Percentiles rank a stretch among this genome's conserved stretches.
These are phyloP conservation scores for Zygoascus sp. DNA, from an alignment of 1,139 yeast species.

Conservation along the genomic window DNA sequence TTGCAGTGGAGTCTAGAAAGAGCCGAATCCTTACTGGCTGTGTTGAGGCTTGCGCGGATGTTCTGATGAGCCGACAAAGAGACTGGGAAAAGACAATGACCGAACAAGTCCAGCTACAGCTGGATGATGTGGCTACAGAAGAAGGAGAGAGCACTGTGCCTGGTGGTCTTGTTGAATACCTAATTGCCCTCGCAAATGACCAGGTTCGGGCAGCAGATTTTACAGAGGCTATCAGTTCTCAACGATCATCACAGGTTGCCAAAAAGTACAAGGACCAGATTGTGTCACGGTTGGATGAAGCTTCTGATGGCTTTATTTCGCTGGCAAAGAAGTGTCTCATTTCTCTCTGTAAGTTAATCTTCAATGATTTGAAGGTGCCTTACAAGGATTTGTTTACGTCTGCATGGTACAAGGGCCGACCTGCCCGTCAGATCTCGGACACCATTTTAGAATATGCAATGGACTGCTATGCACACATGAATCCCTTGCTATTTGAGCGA, in stretches of 20 bases:
- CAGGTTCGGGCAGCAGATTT: slow-evolving; percentile 82
- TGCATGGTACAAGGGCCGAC: slow-evolving; percentile 41
- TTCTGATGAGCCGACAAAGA: slow-evolving; percentile 57
- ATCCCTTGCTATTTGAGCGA: slow-evolving; percentile 49
- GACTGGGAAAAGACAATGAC: slow-evolving; percentile 57
- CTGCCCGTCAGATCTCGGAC: slow-evolving; percentile 59
- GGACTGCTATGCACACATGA: slow-evolving; percentile 51
- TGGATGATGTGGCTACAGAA: slow-evolving; percentile 40
- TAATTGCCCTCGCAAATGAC: slow-evolving; percentile 80
- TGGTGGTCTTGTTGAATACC: slow-evolving; percentile 77
- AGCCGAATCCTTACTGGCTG: slow-evolving; percentile 82
- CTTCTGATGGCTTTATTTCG: slow-evolving; percentile 71
- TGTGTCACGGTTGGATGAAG: slow-evolving; percentile 53
- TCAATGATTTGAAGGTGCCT: slow-evolving; percentile 59
- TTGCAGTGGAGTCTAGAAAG: slow-evolving; percentile 83
- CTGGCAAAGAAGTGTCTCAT: slow-evolving; percentile 66
- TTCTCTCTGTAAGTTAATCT: slow-evolving; percentile 60
- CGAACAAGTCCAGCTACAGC: slow-evolving; percentile 51
- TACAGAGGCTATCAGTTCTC: slow-evolving; percentile 67
- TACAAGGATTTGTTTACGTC: slow-evolving; percentile 43
- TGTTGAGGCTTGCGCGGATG: slow-evolving; percentile 63
- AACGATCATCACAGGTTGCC: slow-evolving; percentile 62
- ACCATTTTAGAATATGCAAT: slow-evolving; percentile 71
- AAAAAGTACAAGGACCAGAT: slow-evolving; percentile 57
- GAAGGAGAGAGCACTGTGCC: slow-evolving; percentile 53